phyloP scores from a whole-genome alignment of 306 rosid genomes.

The Gleditsia sinensis region DNA sequence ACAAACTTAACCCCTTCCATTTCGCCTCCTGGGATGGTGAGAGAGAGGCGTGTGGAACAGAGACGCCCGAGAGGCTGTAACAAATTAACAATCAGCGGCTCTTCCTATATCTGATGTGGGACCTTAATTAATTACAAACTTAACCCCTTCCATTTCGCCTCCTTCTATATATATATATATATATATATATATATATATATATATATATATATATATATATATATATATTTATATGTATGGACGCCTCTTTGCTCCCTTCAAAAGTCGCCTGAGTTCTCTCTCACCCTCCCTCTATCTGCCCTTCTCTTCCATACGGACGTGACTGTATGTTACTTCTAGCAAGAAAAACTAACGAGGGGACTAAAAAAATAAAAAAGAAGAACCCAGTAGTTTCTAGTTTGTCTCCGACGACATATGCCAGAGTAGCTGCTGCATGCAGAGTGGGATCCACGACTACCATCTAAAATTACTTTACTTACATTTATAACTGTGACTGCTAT shows the following conservation, averaged over 20 bases:
- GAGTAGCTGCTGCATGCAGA: not conserved
- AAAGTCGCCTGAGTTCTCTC: slow-evolving; percentile 45
- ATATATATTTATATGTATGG: too few species aligned
- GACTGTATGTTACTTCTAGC: not conserved
- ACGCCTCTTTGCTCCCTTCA: slow-evolving; percentile 60
- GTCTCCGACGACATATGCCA: not conserved
- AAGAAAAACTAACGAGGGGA: not conserved
- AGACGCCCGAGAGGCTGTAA: too few species aligned
- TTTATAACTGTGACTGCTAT: too few species aligned
- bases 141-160: slow-evolving; percentile 26
- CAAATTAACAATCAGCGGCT: too few species aligned
- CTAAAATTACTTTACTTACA: too few species aligned
- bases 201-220: too few species aligned
- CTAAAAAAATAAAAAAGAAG: too few species aligned
- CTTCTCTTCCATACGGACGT: not conserved
- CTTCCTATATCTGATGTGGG: too few species aligned
- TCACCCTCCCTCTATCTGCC: not conserved
- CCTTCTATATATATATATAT: not conserved
- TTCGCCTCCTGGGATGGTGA: slow-evolving; percentile 34
- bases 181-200: too few species aligned
- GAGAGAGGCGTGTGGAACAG: too few species aligned
- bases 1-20: slow-evolving; percentile 17
- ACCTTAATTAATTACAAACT: not conserved
- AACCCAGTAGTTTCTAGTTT: not conserved
- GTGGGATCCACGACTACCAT: slow-evolving; percentile 2